phyloP scores from a whole-genome alignment of 805 yeast species.

The Vanderwaltozyma tropicalis region DNA sequence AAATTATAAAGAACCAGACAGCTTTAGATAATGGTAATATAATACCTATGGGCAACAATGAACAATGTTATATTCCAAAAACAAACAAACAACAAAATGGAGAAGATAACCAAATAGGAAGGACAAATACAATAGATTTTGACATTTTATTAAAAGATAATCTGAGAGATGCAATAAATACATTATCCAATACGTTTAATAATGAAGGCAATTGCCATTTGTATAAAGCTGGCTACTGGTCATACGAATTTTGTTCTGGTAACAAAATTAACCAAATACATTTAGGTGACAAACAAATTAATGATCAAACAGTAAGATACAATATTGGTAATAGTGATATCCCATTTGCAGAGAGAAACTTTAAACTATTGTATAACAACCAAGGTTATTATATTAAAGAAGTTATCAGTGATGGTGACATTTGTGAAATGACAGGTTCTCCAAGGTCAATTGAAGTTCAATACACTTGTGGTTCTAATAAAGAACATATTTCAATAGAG shows the following conservation, averaged over 20 bases:
- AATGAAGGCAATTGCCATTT: conserved; percentile 16
- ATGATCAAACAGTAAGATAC: conserved; percentile 12
- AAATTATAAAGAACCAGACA: conserved; percentile 5
- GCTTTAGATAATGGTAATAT: conserved; percentile 9
- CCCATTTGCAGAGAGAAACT: conserved; percentile 9
- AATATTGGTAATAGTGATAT: conserved; percentile 26
- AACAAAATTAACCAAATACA: conserved; percentile 43
- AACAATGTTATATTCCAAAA: conserved; percentile 13
- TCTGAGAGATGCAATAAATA: conserved; percentile 11
- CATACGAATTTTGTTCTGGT: conserved; percentile 41
- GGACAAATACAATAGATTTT: conserved; percentile 1
- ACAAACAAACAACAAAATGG: not conserved
- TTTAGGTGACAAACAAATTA: conserved; percentile 11
- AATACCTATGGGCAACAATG: conserved; percentile 9
- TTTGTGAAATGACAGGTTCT: conserved; percentile 48
- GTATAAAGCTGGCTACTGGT: conserved; percentile 40
- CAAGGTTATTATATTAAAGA: conserved; percentile 27
- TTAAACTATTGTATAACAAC: conserved; percentile 24
- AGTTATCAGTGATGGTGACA: conserved; percentile 38
- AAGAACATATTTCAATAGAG: conserved; percentile 12
- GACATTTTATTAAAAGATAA: conserved; percentile 6
- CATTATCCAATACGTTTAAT: conserved; percentile 8
- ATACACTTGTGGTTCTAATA: conserved; percentile 38
- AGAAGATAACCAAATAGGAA: no score
- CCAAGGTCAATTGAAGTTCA: conserved; percentile 46